phyloP scores from a whole-genome alignment of 371 early-diverging fungal genomes.

The Sporodiniella umbellata region DNA sequence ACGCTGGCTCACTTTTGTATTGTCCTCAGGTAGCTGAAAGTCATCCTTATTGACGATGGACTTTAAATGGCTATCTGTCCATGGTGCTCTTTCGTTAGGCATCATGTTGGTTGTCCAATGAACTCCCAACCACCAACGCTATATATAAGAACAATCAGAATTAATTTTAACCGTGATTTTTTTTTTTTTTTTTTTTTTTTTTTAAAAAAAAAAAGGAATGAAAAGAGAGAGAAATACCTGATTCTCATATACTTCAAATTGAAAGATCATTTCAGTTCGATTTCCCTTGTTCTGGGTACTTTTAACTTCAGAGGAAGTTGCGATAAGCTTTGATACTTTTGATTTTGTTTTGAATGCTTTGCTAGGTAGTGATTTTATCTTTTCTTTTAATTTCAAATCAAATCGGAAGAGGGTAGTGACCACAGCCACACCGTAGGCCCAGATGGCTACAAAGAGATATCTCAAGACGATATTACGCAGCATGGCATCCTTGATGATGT shows the following conservation, averaged over 20 bases:
- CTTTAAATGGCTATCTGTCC: conserved; percentile 40
- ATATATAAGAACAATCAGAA: background rate
- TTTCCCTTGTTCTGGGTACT: conserved; percentile 10
- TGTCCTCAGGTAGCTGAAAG: conserved; percentile 32
- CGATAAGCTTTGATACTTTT: conserved; percentile 15
- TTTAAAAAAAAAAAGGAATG: background rate
- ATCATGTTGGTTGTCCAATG: conserved; percentile 50
- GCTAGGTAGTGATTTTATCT: background rate
- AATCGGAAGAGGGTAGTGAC: background rate
- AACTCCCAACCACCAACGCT: conserved; percentile 49
- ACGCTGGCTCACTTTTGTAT: conserved; percentile 3
- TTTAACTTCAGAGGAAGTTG: background rate
- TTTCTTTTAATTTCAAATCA: conserved; percentile 2
- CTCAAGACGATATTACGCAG: conserved; percentile 19
- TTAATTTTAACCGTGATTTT: too few species aligned
- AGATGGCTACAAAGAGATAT: conserved; percentile 18
- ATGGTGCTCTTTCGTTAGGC: conserved; percentile 36
- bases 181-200: background rate
- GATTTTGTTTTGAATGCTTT: conserved; percentile 16
- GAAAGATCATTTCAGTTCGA: conserved; percentile 41
- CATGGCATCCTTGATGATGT: conserved; percentile 11
- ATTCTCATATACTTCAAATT: conserved; percentile 47
- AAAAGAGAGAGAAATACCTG: conserved; percentile 18
- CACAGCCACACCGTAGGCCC: conserved; percentile 35
- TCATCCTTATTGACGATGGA: conserved; percentile 32